Evolutionary conservation across 2,329 filamentous ascomycete species (phyloP).

Genomic region (Aspergillus sojae): DNA sequence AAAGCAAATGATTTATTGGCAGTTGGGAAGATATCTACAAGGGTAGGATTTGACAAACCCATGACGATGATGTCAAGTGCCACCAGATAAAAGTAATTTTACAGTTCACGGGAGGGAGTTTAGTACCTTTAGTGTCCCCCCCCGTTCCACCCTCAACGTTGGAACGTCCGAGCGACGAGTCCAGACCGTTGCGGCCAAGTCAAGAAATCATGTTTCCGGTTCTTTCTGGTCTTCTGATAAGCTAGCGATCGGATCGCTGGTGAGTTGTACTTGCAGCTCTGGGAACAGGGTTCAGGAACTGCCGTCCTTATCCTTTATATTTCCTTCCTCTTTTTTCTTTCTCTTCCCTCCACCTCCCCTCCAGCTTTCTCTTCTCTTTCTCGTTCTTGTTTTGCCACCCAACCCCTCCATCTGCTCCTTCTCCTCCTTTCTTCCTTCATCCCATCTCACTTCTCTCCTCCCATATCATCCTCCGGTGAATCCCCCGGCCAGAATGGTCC

Average conservation of each 20-base stretch:
- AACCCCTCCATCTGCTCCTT: neutral
- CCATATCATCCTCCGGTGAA: neutral
- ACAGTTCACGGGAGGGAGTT: neutral
- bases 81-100: neutral
- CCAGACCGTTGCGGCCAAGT: constrained; percentile 3
- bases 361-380: neutral
- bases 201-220: constrained; percentile 1
- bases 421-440: neutral
- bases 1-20: too few species aligned
- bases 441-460: neutral
- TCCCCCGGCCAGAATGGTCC: constrained; percentile 66
- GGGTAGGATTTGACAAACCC: too few species aligned
- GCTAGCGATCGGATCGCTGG: neutral
- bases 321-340: neutral
- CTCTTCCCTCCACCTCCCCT: neutral
- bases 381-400: neutral
- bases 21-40: too few species aligned
- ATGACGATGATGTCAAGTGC: too few species aligned
- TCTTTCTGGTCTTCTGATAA: constrained; percentile 5
- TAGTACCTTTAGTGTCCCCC: neutral
- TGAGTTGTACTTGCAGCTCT: constrained; percentile 11
- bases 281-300: constrained; percentile 5
- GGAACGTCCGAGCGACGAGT: neutral
- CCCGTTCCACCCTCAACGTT: too few species aligned
- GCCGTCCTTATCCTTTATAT: constrained; percentile 4